Base-by-base conservation (phyloP, 495 filamentous ascomycete species). In the Hypoxylon lienhwacheense region DNA sequence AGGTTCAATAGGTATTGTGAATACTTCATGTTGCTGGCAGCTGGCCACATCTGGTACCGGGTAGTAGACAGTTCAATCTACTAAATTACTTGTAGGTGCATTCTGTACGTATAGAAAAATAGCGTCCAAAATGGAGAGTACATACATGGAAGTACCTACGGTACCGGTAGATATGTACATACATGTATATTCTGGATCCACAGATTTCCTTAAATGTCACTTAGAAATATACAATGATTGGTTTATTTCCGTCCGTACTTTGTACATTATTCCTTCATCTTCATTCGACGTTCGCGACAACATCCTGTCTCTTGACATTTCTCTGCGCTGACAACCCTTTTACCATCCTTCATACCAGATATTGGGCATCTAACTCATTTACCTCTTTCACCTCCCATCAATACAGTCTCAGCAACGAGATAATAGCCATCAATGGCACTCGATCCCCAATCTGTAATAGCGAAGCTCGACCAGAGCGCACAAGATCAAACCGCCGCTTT, bases 401-500 rank as follows among this genome's bases (percentile, higher is more conserved):
- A 34, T 14, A 17, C 12, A 42, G 16, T 16, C 29, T 37, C 31
- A 7, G 39, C 22, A 26, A 16, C 26, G 31, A 40, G 7, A n/a
- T 29, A 20, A 32, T 32, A 20, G 21, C 25, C 52, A 49, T 56
- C 58, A 17, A 67, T 67, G 65, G 59, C 61, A 12, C 58, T 59
- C 25, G 59, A 65, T 46, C 55, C 69, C 39, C 51, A 69, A 26
- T 66, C 84, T 19, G 74, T 86, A 51, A 74, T 90, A 43, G 69
- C 80, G 21, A 79, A 87, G 68, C 76, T 90, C 52, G 80, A 73
- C 60, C 75, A 84, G 32, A 80, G 77, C 42, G 82, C 81, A 53
- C 73, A 77, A 3, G 76, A 82, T 33, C 87, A 89, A 63, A 75
- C 85, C 21, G 73, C 73, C 31, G 79, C 82, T 39, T 78, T 98